These are phyloP conservation scores for Lasiodiplodia sp. DNA, from an alignment of 2,329 filamentous ascomycete species.

Conservation along the genomic window DNA sequence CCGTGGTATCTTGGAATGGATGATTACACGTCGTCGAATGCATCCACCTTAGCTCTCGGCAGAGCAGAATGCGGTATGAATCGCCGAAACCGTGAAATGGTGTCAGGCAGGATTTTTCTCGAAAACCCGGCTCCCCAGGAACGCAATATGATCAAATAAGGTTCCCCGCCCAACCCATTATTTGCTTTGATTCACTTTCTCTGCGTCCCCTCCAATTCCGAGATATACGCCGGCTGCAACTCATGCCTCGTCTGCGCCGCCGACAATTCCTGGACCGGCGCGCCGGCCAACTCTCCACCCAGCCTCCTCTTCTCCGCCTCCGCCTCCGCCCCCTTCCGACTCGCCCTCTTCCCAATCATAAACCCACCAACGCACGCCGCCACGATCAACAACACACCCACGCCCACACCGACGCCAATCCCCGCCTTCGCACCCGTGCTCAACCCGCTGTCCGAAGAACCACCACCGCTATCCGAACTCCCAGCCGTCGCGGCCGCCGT, in stretches of 20 bases:
- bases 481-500: neutral
- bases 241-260: neutral
- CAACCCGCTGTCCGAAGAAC: neutral
- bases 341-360: neutral
- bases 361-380: neutral
- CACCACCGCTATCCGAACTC: neutral
- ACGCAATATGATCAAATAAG: no score
- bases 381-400: neutral
- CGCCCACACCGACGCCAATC: neutral
- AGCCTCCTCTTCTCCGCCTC: neutral
- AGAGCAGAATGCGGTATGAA: no score
- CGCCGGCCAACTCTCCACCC: neutral
- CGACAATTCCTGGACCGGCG: neutral
- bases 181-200: neutral
- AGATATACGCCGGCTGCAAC: neutral
- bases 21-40: no score
- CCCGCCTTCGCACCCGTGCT: constrained; percentile 7
- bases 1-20: no score
- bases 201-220: neutral
- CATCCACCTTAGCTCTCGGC: no score
- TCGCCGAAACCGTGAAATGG: no score
- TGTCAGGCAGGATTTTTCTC: no score
- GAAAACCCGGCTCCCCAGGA: no score
- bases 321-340: neutral
- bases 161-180: no score